These are phyloP conservation scores for Dactylorhiza incarnata DNA, from an alignment of 106 monocot genomes.

Conservation along the genomic window DNA sequence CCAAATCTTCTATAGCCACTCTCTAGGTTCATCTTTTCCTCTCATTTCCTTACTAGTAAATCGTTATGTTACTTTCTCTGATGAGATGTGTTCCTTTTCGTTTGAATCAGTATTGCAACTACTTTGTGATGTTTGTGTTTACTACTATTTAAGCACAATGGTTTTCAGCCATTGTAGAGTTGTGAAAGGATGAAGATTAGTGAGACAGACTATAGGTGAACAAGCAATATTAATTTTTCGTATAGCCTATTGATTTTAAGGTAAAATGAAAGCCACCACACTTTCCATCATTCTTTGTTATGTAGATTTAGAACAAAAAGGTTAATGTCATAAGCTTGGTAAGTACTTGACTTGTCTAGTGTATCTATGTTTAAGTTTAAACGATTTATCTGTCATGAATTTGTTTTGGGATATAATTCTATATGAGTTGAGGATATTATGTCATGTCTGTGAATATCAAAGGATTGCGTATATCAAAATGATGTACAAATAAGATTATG, in stretches of 20 bases:
- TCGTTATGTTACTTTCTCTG: background rate
- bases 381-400: too few relatives aligned
- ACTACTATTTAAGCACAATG: background rate
- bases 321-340: too few relatives aligned
- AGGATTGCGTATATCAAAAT: too few relatives aligned
- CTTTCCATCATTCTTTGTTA: background rate
- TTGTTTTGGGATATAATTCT: too few relatives aligned
- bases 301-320: background rate
- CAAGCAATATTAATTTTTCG: background rate
- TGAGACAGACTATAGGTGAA: background rate
- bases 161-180: background rate
- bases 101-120: background rate
- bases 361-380: too few relatives aligned
- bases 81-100: background rate
- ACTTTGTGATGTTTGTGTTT: background rate
- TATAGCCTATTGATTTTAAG: background rate
- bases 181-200: background rate
- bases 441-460: too few relatives aligned
- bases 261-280: background rate
- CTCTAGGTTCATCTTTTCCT: conserved; percentile 39
- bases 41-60: background rate
- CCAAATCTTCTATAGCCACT: conserved; percentile 72
- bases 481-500: too few relatives aligned
- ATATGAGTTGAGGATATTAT: too few relatives aligned
- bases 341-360: too few relatives aligned